Evolutionary conservation across 1,284 basidiomycete species (phyloP), one percentile per base, ranked within the genome.

Genomic region (Apiotrichum veenhuisii): DNA sequence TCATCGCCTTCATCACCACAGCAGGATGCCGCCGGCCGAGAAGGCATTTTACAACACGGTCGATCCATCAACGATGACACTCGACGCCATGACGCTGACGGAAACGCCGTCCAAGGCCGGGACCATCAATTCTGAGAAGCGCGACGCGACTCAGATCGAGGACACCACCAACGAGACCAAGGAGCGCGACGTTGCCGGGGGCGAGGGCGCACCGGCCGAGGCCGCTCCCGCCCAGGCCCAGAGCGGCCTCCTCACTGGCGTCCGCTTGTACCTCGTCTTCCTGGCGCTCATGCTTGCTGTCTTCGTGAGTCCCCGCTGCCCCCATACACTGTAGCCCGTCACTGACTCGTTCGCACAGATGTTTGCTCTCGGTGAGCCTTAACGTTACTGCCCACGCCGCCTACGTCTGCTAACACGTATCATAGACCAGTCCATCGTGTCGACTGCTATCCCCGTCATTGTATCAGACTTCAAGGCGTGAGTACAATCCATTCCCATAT

Each of bases 371-470:
- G 43, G 40, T 42, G 40, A 42, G 40, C 40, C 12, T 5, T 23
- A 20, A 30, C 30, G 30, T 30, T 7, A 30, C 30, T 30, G 15
- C 20, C 14, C 5, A 23, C 15, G 15, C 8, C n/a, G 22, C 20
- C 11, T n/a, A n/a, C n/a, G n/a, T 42, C 22, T n/a, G 14, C 40
- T 42, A 23, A 42, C 40, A 14, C 20, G 5, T 42, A 15, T n/a
- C 30, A 5, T 30, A 42, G 72, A 75, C 61, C 72, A 74, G 55
- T 73, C 69, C 7, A 74, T 77, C 55, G 72, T 76, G 17, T 65
- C 76, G 0, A 78, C 79, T 12, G 78, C 79, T 5, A 74, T 81
- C 23, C 79, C 79, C 1, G 65, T 71, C 8, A 78, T 81, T 40
- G 68, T 70, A 2, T 80, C 78, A n/a, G 67, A 80, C 34, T 82